A percentile compares a stretch with the other conserved stretches of the same genome.
These are phyloP conservation scores for Limnomonas spitsbergensis DNA, from an alignment of 139 green algal species.

Conservation along the genomic window DNA sequence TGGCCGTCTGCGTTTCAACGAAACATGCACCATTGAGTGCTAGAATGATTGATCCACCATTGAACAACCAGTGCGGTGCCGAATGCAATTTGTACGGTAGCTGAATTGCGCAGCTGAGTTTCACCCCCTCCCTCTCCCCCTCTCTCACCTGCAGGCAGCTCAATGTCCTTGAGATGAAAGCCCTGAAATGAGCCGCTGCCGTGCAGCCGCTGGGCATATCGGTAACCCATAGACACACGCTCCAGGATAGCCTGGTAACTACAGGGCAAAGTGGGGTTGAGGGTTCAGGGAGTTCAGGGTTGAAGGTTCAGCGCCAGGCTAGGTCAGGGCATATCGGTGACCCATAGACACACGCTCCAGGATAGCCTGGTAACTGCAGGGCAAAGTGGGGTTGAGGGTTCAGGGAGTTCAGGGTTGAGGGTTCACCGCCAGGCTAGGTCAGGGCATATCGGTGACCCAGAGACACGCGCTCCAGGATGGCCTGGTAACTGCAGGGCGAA, in stretches of 20 bases:
- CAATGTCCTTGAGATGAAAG: not conserved
- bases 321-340: not conserved
- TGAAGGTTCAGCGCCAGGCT: no score
- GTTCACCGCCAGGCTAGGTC: not conserved
- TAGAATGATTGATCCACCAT: no score
- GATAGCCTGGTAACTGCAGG: not conserved
- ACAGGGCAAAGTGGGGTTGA: no score
- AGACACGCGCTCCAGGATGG: not conserved
- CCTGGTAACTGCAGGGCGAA: not conserved
- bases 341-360: not conserved
- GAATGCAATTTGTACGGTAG: no score
- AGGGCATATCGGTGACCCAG: not conserved
- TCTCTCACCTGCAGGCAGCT: not conserved
- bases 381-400: not conserved
- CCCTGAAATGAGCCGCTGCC: not conserved
- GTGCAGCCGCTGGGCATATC: slow-evolving; percentile 26
- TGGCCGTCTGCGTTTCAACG: no score
- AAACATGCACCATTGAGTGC: no score
- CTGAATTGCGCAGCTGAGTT: no score
- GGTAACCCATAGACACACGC: not conserved
- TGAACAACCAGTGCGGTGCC: no score
- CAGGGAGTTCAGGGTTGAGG: not conserved
- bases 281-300: no score
- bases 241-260: not conserved
- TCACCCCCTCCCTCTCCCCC: no score